phyloP scores from a whole-genome alignment of 2,329 filamentous ascomycete species.

The Fusarium buharicum region DNA sequence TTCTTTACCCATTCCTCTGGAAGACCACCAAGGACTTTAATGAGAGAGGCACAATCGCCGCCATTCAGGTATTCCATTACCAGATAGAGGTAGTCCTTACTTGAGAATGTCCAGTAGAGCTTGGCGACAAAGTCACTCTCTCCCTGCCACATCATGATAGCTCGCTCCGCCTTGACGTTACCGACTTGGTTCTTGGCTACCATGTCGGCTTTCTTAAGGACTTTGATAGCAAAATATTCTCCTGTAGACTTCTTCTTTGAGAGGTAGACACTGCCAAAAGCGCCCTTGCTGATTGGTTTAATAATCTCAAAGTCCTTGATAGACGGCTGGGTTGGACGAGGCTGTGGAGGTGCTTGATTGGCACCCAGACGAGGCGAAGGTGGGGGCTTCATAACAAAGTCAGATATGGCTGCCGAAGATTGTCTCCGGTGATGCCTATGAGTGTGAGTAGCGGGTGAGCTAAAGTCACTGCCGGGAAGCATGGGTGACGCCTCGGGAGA shows the following conservation, averaged over 20 bases:
- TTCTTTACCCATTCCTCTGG: constrained; percentile 99
- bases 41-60: constrained; percentile 94
- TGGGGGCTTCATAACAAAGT: constrained; percentile 72
- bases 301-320: constrained; percentile 99
- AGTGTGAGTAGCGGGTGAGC: constrained; percentile 73
- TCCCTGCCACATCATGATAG: constrained; percentile 99
- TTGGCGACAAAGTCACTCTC: constrained; percentile 99
- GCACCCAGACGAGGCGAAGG: constrained; percentile 84
- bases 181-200: constrained; percentile 99
- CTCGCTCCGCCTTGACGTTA: constrained; percentile 97
- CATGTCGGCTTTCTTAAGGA: constrained; percentile 99
- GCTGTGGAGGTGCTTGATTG: constrained; percentile 81
- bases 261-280: constrained; percentile 96
- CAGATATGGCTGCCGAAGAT: constrained; percentile 88
- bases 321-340: constrained; percentile 88
- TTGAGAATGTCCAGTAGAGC: constrained; percentile 99
- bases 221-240: constrained; percentile 98
- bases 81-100: constrained; percentile 97
- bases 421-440: constrained; percentile 82
- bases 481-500: constrained; percentile 93
- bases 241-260: constrained; percentile 99
- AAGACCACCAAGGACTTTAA: constrained; percentile 91
- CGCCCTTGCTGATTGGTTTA: constrained; percentile 98
- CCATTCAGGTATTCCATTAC: constrained; percentile 99
- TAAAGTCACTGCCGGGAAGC: constrained; percentile 83